Base-by-base conservation (phyloP, 345 rosid species). In the Melastoma malabathricum region DNA sequence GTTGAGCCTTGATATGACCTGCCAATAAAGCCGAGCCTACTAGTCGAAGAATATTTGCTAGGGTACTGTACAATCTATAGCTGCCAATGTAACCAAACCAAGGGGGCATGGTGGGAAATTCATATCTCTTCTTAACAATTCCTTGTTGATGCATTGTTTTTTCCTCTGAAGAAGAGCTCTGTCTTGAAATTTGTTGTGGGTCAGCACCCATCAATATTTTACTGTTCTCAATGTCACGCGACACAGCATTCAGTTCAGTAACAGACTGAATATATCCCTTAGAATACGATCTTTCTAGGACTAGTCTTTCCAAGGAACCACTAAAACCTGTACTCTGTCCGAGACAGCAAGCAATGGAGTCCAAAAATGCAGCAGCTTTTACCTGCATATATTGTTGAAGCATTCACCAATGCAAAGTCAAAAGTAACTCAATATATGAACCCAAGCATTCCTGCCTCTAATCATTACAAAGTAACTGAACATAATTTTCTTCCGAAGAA, bases 41-140 rank as follows among this genome's bases (percentile, higher is more conserved):
- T 51, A 84, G 89, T 75, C 98, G 77, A 65, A 90, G 92, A 67
- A 76, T 72, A 57, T 83, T 84, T 56, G 89, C 80, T 52, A 90
- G 77, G 68, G 84, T 74, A 69, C 68, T 63, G 55, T 86, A 86
- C 55, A 90, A 58, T 64, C 75, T 84, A 67, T 64, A 84, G 62
- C 80, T 72, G 46, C 94, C 87, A 69, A 72, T 83, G 78, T 70
- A 54, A 46, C 62, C 69, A 68, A 90, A 80, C 96, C 93, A 90
- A 50, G 98, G 95, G 19, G 96, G 98, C 70, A 77, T 74, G 51
- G 66, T 70, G 31, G 98, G 96, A 63, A 90, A 64, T 57, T 71
- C 62, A 58, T 62, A 79, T 48, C 66, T 61, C 59, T 62, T 65
- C 56, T 67, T 65, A 55, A 61, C 16, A 50, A 52, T 41, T 56